These are phyloP conservation scores for Erucastrum elatum DNA, from an alignment of 345 rosid genomes.

Conservation along the genomic window DNA sequence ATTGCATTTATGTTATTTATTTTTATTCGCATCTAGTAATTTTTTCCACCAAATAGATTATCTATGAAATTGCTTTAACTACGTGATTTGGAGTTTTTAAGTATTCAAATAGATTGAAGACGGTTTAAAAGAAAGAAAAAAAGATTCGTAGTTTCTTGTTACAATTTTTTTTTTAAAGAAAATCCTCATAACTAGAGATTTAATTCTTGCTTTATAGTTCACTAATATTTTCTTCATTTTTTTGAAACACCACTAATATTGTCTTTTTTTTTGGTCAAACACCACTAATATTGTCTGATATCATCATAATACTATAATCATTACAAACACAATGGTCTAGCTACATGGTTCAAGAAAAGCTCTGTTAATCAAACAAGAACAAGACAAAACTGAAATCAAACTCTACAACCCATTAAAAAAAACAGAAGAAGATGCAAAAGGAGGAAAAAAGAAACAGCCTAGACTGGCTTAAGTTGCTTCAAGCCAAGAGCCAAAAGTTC, in stretches of 20 bases:
- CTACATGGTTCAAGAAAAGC: background rate
- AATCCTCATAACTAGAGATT: background rate
- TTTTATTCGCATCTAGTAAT: background rate
- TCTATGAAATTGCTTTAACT: background rate
- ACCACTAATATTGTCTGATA: background rate
- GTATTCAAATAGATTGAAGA: background rate
- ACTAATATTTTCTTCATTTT: background rate
- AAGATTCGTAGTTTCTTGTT: background rate
- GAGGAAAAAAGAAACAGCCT: background rate
- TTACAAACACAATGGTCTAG: background rate
- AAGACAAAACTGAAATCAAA: background rate
- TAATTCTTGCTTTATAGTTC: background rate
- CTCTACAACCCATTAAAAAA: background rate
- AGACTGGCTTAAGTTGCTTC: constrained; percentile 3
- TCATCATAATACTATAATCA: background rate
- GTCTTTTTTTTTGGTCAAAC: background rate
- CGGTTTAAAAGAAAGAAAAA: background rate
- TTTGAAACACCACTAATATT: background rate
- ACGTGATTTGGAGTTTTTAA: background rate
- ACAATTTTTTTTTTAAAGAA: background rate
- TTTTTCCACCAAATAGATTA: background rate
- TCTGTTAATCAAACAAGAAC: background rate
- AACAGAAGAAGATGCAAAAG: background rate
- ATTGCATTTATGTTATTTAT: background rate
- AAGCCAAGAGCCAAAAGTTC: constrained; percentile 89